These are phyloP conservation scores for Mortierella sp. DNA, from an alignment of 371 early-diverging fungal genomes.

Conservation along the genomic window DNA sequence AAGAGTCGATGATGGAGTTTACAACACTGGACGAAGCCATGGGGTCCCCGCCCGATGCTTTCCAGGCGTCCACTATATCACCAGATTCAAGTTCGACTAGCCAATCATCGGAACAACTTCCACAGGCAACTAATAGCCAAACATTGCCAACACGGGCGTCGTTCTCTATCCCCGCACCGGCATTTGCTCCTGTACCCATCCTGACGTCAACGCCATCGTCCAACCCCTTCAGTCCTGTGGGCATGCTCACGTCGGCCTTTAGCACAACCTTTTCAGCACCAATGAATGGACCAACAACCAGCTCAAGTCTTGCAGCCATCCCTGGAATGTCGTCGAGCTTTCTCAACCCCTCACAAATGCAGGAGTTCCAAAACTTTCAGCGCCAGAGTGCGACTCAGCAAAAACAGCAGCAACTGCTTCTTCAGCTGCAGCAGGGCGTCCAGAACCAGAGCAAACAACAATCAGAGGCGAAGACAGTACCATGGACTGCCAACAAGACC, in stretches of 20 bases:
- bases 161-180: constrained; percentile 18
- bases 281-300: constrained; percentile 23
- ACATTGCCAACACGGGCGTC: constrained; percentile 16
- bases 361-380: constrained; percentile 54
- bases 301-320: constrained; percentile 10
- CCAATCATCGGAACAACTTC: constrained; percentile 1
- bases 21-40: constrained; percentile 53
- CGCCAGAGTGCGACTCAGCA: constrained; percentile 47
- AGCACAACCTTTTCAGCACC: constrained; percentile 43
- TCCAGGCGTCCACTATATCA: constrained; percentile 8
- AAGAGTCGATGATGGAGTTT: constrained; percentile 52
- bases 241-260: constrained; percentile 39
- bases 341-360: constrained; percentile 55
- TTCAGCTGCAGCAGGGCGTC: constrained; percentile 49
- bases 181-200: neutral
- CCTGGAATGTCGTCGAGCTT: constrained; percentile 46
- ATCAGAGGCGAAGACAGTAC: constrained; percentile 26
- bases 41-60: constrained; percentile 35
- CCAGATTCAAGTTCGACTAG: neutral
- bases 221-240: constrained; percentile 36
- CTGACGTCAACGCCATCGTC: neutral
- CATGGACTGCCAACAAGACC: constrained; percentile 19
- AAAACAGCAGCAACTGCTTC: constrained; percentile 44
- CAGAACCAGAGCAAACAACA: constrained; percentile 26
- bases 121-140: constrained; percentile 10